Evolutionary conservation across 116 monocot species (phyloP), one percentile per base, ranked within the genome.

Genomic region (Zostera marina): DNA sequence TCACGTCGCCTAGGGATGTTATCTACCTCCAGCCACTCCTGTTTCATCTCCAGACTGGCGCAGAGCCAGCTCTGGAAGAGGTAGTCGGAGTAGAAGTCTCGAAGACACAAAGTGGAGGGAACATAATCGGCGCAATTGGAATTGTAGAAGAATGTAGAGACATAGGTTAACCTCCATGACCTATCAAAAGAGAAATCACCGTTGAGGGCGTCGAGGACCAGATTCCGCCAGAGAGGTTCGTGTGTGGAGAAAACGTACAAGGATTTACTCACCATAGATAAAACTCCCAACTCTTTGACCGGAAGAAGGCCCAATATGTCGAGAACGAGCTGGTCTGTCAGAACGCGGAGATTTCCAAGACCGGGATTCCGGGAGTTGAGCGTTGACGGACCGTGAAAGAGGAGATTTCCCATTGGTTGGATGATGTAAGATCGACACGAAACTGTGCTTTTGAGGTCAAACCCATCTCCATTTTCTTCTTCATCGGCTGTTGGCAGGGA

Each of bases 51-150:
- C 16, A 85, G 63, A 44, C 75, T 96, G 54, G 96, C 96, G 60
- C 89, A 96, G 40, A 96, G 79, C 85, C 85, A 96, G 78, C 89
- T 89, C 82, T 96, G 96, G 74, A 96, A 96, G 51, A 96, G 80
- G 60, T 96, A 89, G 32, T 96, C 96, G 14, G 96, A 96, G 53
- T 82, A 96, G 69, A 96, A 96, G 49, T 70, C 66, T 5, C 66
- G 59, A 49, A 96, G 72, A n/a, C 46, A 10, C 8, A 85, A 20
- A 5, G 14, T 46, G 6, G 14, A 39, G 10, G 59, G 41, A 9
- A 40, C n/a, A 16, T 39, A 5, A 22, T 32, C 13, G 11, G 19
- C 23, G n/a, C n/a, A n/a, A n/a, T n/a, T n/a, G 15, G 58, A 8
- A 11, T 19, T 12, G 47, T 22, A 56, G 26, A 26, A 5, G 12